phyloP scores from a whole-genome alignment of 805 yeast genomes.

The Komagataella phaffii region DNA sequence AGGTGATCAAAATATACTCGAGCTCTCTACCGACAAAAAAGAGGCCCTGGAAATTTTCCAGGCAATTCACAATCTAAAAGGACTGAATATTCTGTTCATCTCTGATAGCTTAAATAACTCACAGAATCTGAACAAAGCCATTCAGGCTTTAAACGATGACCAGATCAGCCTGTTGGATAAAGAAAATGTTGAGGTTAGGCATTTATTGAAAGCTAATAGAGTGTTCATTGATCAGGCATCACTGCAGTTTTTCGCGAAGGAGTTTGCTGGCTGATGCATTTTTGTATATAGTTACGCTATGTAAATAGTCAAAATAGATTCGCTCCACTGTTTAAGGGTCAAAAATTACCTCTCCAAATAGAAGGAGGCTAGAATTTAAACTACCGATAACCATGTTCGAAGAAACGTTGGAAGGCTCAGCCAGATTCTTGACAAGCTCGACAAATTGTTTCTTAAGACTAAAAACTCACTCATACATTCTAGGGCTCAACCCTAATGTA shows the following conservation, averaged over 20 bases:
- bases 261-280: conserved; percentile 5
- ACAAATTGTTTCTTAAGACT: not conserved
- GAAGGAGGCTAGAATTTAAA: not conserved
- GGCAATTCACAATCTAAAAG: conserved; percentile 31
- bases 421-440: not conserved
- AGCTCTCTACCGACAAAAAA: conserved; percentile 15
- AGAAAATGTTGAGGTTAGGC: conserved; percentile 75
- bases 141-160: conserved; percentile 30
- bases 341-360: not conserved
- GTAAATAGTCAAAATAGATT: not conserved
- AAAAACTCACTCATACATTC: too few relatives aligned
- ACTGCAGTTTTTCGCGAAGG: conserved; percentile 41
- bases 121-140: conserved; percentile 47
- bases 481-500: not conserved
- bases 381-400: too few relatives aligned
- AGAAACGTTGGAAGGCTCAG: too few relatives aligned
- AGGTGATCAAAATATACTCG: conserved; percentile 15
- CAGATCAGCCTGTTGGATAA: conserved; percentile 55
- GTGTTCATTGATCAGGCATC: conserved; percentile 63
- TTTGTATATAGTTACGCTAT: not conserved
- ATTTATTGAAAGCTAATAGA: conserved; percentile 66
- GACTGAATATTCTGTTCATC: conserved; percentile 52
- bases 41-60: conserved; percentile 22
- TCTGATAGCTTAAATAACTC: conserved; percentile 30
- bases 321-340: not conserved